Conservation (phyloP, 305 asterid genomes). For the Fraxinus ornus region DNA sequence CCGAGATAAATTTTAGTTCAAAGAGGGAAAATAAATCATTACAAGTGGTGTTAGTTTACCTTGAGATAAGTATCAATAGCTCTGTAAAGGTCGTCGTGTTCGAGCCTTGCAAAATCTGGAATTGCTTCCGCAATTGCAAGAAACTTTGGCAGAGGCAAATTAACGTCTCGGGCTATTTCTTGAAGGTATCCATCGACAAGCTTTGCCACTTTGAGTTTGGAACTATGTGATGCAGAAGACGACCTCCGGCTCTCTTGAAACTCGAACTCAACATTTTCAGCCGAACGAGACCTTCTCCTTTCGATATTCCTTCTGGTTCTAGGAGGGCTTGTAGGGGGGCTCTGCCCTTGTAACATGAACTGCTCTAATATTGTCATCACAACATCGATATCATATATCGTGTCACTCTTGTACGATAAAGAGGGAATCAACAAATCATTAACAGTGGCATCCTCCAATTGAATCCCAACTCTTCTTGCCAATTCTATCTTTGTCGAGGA, state of each 20-base stretch:
- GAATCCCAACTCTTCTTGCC: conserved; percentile 19
- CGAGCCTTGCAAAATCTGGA: conserved; percentile 21
- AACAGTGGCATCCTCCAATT: conserved; percentile 25
- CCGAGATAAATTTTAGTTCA: not conserved
- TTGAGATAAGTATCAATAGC: conserved; percentile 31
- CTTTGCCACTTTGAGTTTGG: conserved; percentile 29
- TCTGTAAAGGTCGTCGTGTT: conserved; percentile 26
- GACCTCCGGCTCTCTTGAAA: conserved; percentile 23
- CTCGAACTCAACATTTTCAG: conserved; percentile 15
- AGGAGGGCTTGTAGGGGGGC: conserved; percentile 27
- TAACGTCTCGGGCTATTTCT: conserved; percentile 25
- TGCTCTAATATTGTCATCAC: conserved; percentile 21
- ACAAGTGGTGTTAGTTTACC: not conserved
- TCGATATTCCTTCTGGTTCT: not conserved
- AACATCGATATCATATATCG: conserved; percentile 24
- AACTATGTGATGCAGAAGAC: conserved; percentile 24
- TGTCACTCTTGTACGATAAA: conserved; percentile 3
- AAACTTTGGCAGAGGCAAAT: conserved; percentile 26
- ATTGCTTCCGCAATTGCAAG: conserved; percentile 24
- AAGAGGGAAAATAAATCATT: not conserved
- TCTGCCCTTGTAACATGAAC: conserved; percentile 24
- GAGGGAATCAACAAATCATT: conserved; percentile 20
- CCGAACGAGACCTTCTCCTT: conserved; percentile 18
- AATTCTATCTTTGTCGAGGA: conserved; percentile 20
- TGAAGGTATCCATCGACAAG: conserved; percentile 27